Base-by-base conservation (phyloP, 2,329 filamentous ascomycete species). In the Chaetomium olivaceum region DNA sequence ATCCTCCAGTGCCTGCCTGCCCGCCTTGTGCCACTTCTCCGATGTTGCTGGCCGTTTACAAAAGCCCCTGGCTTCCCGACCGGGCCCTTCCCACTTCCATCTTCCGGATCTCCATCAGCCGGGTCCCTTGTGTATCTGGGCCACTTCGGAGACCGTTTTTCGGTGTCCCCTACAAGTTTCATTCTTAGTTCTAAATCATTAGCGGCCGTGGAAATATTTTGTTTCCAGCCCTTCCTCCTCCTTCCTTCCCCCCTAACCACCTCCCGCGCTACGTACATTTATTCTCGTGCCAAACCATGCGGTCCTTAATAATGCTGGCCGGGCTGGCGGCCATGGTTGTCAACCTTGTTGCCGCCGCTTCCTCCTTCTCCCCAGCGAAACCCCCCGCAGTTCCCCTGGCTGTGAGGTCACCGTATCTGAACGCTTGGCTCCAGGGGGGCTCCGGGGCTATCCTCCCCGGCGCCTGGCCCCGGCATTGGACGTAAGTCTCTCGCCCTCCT, bases 371-470 rank as follows among this genome's bases (percentile, higher is more conserved):
- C 1, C 76, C 76, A 1, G 67, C 75, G 2, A 71, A 69, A n/a
- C 75, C 76, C 5, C 76, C 76, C 11, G 73, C 76, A 2, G 73
- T 77, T 19, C 91, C 91, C 14, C 77, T 94, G 39, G 90, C 90
- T 52, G 91, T 93, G 54, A 87, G 86, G 68, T 89, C 87, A 11
- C 91, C 91, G 0, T 94, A 93, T 71, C 77, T 93, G 19, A 92
- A 86, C 73, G 85, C 87, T 16, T 92, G 89, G 89, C 80, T 89
- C 51, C 78, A 84, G 64, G 87, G 83, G 11, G 88, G 87, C 1
- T 84, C 80, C 31, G 87, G 87, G 39, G 89, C 88, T 1, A 85
- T 89, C 66, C 81, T 93, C 33, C 84, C 89, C 0, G 89, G 89
- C 2, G 77, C 87, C 73, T 93, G 89, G 89, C 85, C 89, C 1